Evolutionary conservation across 2,329 filamentous ascomycete genomes (phyloP).

Genomic region (Clarireedia hainanense): DNA sequence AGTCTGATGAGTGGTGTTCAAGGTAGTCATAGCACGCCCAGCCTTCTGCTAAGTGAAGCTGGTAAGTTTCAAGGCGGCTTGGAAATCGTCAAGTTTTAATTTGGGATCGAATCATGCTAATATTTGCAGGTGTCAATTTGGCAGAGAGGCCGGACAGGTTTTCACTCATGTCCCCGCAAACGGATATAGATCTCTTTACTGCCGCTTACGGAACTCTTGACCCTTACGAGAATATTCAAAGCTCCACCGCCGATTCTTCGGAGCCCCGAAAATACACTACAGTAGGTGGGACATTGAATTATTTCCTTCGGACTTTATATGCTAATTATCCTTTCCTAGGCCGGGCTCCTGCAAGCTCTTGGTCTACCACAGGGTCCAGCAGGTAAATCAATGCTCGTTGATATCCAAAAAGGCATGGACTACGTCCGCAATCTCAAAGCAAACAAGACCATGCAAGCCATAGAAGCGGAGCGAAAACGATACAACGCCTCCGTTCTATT

Average conservation of each 20-base stretch:
- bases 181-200: conserved; percentile 2
- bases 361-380: not conserved
- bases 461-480: not conserved
- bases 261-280: too few species aligned
- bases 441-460: not conserved
- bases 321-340: not conserved
- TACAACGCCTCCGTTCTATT: not conserved
- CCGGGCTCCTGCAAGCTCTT: not conserved
- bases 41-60: conserved; percentile 13
- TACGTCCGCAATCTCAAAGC: not conserved
- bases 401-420: not conserved
- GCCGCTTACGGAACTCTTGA: not conserved
- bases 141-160: conserved; percentile 4
- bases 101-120: too few species aligned
- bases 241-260: not conserved
- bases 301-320: not conserved
- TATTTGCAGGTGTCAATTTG: conserved; percentile 2
- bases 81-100: too few species aligned
- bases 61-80: conserved; percentile 11
- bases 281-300: too few species aligned
- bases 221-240: not conserved
- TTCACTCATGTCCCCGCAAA: conserved; percentile 6
- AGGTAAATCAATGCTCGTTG: not conserved
- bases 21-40: conserved; percentile 12
- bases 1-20: conserved; percentile 17